Base-by-base conservation (phyloP, 2,329 filamentous ascomycete genomes). In the Pseudogymnoascus destructans region DNA sequence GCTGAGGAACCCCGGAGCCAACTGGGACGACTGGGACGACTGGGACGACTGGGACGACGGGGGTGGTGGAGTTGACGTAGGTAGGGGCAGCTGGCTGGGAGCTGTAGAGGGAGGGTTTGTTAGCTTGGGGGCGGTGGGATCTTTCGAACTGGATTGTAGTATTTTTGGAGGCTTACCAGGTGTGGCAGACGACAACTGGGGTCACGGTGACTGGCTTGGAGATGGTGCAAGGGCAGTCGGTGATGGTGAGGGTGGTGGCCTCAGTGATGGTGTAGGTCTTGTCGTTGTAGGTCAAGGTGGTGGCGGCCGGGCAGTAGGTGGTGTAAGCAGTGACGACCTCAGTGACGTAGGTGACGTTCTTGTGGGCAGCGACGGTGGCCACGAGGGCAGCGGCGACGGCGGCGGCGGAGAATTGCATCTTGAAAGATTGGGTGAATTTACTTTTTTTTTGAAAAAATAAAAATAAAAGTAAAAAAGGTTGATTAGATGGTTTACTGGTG, bases 191-290 rank as follows among this genome's bases (percentile, higher is more conserved):
- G 49, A 80, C 77, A 49, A 73, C 70, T 62, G 75, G 74, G 69
- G 74, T 73, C 70, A 73, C 76, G 69, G 73, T 72, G 65, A 82
- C 73, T 58, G 80, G 79, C 74, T 77, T 79, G 74, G 75, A 78
- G 73, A 82, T 68, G 69, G 80, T 87, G 82, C 82, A 86, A 66
- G 83, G 80, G 79, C 84, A 86, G 77, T 85, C 76, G 66, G 81
- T 81, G 77, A 87, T 80, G 75, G 84, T 87, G 72, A 86, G 72
- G 70, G 81, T 84, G 70, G 82, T 84, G 70, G 84, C 73, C 64
- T 70, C 71, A 62, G 74, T 75, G 62, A 79, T 73, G 61, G 73
- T 76, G 71, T 77, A 77, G 64, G 77, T 79, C 59, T 73, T 65
- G 61, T 69, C 69, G 61, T 72, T 72, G 68, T 74, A 70, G 55